Conservation (phyloP, 2,329 filamentous ascomycete species). For the Talaromyces sp. region DNA sequence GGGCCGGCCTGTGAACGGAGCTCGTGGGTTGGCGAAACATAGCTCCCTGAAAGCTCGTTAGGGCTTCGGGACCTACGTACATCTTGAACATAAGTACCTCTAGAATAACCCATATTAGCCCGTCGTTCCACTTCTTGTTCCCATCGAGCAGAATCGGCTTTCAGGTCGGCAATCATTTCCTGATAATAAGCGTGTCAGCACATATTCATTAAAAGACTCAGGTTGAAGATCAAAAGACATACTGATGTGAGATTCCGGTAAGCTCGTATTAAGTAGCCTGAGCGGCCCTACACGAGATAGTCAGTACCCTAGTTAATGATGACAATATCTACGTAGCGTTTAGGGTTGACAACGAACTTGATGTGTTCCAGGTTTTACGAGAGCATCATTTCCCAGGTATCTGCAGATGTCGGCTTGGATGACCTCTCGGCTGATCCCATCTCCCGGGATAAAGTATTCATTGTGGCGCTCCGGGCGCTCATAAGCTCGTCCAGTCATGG, state of each 20-base stretch:
- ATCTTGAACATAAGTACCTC: conserved; percentile 43
- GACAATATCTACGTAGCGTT: conserved; percentile 18
- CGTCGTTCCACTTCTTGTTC: conserved; percentile 42
- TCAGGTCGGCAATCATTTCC: conserved; percentile 56
- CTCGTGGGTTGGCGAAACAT: conserved; percentile 39
- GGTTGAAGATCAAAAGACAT: conserved; percentile 34
- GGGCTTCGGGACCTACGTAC: conserved; percentile 34
- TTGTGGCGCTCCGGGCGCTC: conserved; percentile 51
- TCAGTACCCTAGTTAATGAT: conserved; percentile 2
- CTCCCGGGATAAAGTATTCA: conserved; percentile 75
- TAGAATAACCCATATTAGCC: conserved; percentile 37
- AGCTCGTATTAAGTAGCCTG: conserved; percentile 73
- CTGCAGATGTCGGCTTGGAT: conserved; percentile 82
- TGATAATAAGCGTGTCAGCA: conserved; percentile 24
- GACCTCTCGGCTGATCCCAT: conserved; percentile 79
- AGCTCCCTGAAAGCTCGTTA: conserved; percentile 37
- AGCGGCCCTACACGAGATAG: conserved; percentile 49
- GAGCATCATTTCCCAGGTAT: conserved; percentile 77
- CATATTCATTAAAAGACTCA: conserved; percentile 19
- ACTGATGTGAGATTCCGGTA: conserved; percentile 76
- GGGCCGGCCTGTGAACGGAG: conserved; percentile 34
- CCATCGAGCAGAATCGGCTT: conserved; percentile 53
- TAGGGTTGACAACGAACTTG: conserved; percentile 55
- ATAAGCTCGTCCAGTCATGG: conserved; percentile 37
- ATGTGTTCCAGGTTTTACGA: conserved; percentile 70